These are phyloP conservation scores for Tilletiopsis washingtonensis DNA, from an alignment of 1,284 basidiomycete species.

Conservation along the genomic window DNA sequence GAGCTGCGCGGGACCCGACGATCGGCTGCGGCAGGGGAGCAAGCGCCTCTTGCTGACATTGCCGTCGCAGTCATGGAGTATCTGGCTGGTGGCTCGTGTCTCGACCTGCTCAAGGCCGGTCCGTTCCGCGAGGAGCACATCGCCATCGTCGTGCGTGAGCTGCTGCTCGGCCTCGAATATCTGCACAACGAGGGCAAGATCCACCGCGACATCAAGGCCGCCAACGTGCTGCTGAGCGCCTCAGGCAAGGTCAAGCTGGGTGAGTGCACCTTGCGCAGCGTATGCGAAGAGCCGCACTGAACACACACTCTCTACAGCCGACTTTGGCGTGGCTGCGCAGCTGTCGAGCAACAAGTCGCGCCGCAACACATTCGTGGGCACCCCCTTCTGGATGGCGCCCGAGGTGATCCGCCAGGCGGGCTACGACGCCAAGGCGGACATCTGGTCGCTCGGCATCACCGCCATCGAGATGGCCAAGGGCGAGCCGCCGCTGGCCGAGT, in stretches of 20 bases:
- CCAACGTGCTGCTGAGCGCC: constrained; percentile 84
- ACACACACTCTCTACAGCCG: constrained; percentile 53
- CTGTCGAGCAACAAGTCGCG: constrained; percentile 67
- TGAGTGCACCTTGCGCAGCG: constrained; percentile 25
- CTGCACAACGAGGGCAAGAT: constrained; percentile 91
- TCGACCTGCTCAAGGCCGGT: constrained; percentile 86
- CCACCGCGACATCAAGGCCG: constrained; percentile 97
- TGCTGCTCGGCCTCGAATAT: constrained; percentile 87
- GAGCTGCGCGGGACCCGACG: neutral
- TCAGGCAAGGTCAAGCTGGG: constrained; percentile 84
- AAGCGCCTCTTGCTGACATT: neutral
- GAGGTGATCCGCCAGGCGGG: constrained; percentile 95
- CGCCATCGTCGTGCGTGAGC: constrained; percentile 84
- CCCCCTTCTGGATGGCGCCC: constrained; percentile 97
- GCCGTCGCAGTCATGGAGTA: constrained; percentile 78
- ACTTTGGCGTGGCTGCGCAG: constrained; percentile 92
- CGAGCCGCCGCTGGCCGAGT: constrained; percentile 51
- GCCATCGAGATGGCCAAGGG: constrained; percentile 51
- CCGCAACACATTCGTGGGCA: constrained; percentile 81
- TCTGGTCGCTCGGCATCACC: constrained; percentile 51
- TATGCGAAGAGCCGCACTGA: neutral
- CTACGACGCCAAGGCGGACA: constrained; percentile 50
- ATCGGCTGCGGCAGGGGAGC: neutral
- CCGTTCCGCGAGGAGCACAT: constrained; percentile 85
- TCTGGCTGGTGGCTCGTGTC: constrained; percentile 92